Conservation (phyloP, 495 filamentous ascomycete genomes). For the Penicillium arizonense region DNA sequence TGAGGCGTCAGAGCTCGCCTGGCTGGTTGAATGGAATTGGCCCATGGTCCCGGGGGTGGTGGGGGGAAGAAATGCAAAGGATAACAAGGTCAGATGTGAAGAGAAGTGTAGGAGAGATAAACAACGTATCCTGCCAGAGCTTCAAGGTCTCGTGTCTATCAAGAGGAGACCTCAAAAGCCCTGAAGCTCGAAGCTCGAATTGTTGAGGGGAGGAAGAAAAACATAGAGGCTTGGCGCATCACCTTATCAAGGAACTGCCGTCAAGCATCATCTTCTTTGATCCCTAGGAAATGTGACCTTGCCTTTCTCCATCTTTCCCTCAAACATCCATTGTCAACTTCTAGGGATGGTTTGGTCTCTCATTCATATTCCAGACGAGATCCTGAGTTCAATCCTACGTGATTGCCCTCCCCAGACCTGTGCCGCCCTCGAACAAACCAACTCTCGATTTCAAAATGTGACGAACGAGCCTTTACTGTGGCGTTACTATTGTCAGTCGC, state of each 20-base stretch:
- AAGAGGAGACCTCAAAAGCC: too few species aligned
- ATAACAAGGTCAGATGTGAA: not conserved
- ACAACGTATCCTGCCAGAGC: too few species aligned
- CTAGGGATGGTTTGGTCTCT: constrained; percentile 42
- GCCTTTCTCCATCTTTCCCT: not conserved
- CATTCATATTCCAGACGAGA: constrained; percentile 65
- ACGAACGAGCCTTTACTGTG: constrained; percentile 73
- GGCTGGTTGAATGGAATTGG: constrained; percentile 68
- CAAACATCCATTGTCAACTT: not conserved
- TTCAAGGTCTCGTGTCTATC: too few species aligned
- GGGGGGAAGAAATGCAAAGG: not conserved
- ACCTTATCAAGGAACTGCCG: too few species aligned
- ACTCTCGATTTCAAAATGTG: constrained; percentile 61
- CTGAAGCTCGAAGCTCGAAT: too few species aligned
- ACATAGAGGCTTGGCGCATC: too few species aligned
- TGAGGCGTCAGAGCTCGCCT: constrained; percentile 22
- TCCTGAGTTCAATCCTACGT: constrained; percentile 67
- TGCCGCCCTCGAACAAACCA: constrained; percentile 55
- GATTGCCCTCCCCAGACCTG: constrained; percentile 51
- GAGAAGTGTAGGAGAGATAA: not conserved
- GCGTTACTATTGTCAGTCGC: constrained; percentile 66
- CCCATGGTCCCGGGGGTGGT: constrained; percentile 56
- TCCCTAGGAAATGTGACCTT: not conserved
- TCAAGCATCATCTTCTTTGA: not conserved
- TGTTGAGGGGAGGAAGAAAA: too few species aligned